Evolutionary conservation across 2,329 filamentous ascomycete species (phyloP), one percentile per base, ranked within the genome.

Genomic region (Ceratocystis variospora): DNA sequence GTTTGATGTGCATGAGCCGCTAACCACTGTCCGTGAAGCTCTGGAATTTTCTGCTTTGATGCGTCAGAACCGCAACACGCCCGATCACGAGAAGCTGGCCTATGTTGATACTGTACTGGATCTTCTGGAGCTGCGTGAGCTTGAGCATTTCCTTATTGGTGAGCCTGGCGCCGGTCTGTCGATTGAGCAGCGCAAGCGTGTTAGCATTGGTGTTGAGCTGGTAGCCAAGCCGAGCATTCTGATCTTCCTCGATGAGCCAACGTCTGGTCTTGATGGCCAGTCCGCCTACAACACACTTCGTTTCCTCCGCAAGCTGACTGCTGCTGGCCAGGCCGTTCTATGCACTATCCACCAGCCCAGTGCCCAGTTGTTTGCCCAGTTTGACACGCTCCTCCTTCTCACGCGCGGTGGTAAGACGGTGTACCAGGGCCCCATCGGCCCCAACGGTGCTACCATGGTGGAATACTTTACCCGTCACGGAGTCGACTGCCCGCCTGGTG

Each of bases 101-200:
- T 93, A 93, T 69, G 89, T 92, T 7, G 82, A 90, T 62, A 87
- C 88, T 68, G 87, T 93, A 48, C 89, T 94, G 71, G 87, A 89
- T 70, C 74, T 82, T 0, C 71, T 82, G 0, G 79, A 81, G 67
- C 75, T 82, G 3, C 74, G 77, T 48, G 77, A 79, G n/a, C 71
- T 81, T 3, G 76, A 75, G 1, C 75, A 82, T 64, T 79, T 79
- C 0, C 72, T 82, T 0, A 79, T 82, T 31, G 79, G 80, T 0
- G 68, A 72, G 7, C 72, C 77, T 1, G 88, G 87, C 61, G 74
- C 75, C 3, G 78, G 79, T 0, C 68, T 86, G 12, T 82, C 79
- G 46, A 77, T 80, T 1, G 80, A 82, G 67, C 79, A 82, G 72
- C 75, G 79, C 48, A 82, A 82, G 73, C 77, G 79, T 62, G 79